phyloP scores from a whole-genome alignment of 352 stramenopile genomes.

The Halophytophthora polymorphica region DNA sequence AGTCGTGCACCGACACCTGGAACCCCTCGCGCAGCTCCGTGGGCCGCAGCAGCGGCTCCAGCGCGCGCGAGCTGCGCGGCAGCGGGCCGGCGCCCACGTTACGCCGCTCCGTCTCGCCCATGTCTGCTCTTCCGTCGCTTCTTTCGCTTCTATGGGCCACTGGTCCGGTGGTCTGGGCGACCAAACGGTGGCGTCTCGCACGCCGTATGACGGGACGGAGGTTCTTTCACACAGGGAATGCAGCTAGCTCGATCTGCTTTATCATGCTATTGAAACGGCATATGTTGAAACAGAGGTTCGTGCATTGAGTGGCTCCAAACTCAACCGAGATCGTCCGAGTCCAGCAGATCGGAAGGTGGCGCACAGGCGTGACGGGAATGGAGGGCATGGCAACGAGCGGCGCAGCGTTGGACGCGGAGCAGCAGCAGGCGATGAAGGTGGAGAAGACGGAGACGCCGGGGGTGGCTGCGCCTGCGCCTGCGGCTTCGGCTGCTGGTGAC shows the following conservation, averaged over 20 bases:
- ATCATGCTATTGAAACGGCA: too few relatives aligned
- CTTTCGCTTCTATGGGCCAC: background rate
- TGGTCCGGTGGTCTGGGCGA: constrained; percentile 13
- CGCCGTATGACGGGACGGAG: too few relatives aligned
- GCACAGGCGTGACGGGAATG: too few relatives aligned
- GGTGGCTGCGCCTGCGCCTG: constrained; percentile 2
- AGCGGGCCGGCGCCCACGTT: background rate
- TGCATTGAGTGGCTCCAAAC: too few relatives aligned
- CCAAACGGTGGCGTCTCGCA: too few relatives aligned
- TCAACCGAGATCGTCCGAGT: too few relatives aligned
- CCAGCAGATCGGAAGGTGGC: too few relatives aligned
- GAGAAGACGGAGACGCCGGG: background rate
- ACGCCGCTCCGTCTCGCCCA: background rate
- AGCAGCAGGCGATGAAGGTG: background rate
- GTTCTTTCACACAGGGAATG: too few relatives aligned
- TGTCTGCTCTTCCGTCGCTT: background rate
- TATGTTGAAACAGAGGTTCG: too few relatives aligned
- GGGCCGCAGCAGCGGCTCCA: constrained; percentile 46
- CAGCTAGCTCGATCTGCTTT: too few relatives aligned
- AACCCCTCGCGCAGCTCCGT: constrained; percentile 63
- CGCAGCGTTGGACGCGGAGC: too few relatives aligned
- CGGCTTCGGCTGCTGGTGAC: background rate
- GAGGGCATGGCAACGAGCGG: too few relatives aligned
- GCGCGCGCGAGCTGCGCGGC: constrained; percentile 15
- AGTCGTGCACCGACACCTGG: constrained; percentile 78